Percentiles rank a stretch among this genome's conserved stretches.
phyloP scores from a whole-genome alignment of 192 early-diverging fungal species.

The Coemansia sp. region DNA sequence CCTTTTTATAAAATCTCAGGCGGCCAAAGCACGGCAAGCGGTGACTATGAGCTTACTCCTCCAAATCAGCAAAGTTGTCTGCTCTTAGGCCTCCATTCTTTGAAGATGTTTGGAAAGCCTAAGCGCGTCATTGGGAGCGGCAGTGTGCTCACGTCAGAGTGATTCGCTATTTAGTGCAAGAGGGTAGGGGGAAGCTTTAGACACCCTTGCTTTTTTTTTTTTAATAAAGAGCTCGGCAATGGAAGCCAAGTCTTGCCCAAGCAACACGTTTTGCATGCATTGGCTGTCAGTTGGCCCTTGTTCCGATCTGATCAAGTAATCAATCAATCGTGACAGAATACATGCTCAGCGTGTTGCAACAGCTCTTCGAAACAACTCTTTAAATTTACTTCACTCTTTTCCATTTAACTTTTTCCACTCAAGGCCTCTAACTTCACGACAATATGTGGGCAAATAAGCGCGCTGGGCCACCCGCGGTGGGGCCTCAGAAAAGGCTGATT shows the following conservation, averaged over 20 bases:
- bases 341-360: neutral
- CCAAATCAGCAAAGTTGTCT: too few species aligned
- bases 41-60: neutral
- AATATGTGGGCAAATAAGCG: slow-evolving; percentile 50
- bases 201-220: neutral
- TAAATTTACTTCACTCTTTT: neutral
- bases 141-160: too few species aligned
- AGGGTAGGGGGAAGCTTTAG: neutral
- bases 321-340: neutral
- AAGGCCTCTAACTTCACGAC: neutral
- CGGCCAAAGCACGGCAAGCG: neutral
- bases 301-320: too few species aligned
- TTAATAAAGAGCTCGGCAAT: neutral
- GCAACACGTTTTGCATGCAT: too few species aligned
- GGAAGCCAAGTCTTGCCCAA: neutral
- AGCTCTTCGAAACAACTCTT: neutral
- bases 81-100: too few species aligned
- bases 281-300: too few species aligned
- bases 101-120: too few species aligned
- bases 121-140: too few species aligned
- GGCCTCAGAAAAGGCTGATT: slow-evolving; percentile 43
- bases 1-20: neutral
- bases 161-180: too few species aligned
- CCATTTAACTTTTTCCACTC: neutral
- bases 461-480: slow-evolving; percentile 27